A percentile compares a stretch with the other conserved stretches of the same genome.
phyloP scores from a whole-genome alignment of 176 grass and related monocot genomes.

The Pontederia crassipes region DNA sequence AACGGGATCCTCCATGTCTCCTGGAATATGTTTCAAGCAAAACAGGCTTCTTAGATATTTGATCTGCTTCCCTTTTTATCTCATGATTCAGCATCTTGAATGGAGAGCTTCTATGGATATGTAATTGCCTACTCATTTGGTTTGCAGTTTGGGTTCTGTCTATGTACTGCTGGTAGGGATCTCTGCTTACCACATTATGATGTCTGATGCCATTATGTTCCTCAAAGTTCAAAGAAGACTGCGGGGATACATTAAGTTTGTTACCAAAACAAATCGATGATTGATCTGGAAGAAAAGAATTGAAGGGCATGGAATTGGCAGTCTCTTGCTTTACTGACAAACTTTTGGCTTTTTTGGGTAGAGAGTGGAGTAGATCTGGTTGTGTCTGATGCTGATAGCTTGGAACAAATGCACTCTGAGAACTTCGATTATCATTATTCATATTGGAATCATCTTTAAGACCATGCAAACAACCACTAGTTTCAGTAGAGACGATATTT shows the following conservation, averaged over 20 bases:
- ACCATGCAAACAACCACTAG: constrained; percentile 1
- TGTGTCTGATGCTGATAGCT: constrained; percentile 22
- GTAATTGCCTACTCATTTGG: constrained; percentile 20
- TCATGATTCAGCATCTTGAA: constrained; percentile 27
- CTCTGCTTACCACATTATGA: constrained; percentile 24
- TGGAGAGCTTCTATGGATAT: constrained; percentile 28
- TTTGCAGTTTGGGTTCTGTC: constrained; percentile 26
- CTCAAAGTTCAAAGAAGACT: constrained; percentile 38
- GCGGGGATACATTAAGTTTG: constrained; percentile 27
- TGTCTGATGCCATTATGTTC: constrained; percentile 20
- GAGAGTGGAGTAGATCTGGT: constrained; percentile 11
- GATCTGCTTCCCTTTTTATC: constrained; percentile 21
- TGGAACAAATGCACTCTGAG: constrained; percentile 12
- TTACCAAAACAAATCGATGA: constrained; percentile 45
- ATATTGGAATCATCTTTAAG: constrained; percentile 13
- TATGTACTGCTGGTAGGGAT: constrained; percentile 27
- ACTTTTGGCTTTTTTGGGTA: constrained; percentile 15
- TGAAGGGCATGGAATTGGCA: constrained; percentile 15
- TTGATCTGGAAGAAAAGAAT: constrained; percentile 36
- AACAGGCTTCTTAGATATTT: constrained; percentile 12
- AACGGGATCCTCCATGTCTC: constrained; percentile 19
- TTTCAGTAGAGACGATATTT: constrained; percentile 19
- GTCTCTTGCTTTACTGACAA: constrained; percentile 42
- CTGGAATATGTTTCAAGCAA: constrained; percentile 28
- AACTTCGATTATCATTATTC: constrained; percentile 15